Evolutionary conservation across 306 rosid genomes (phyloP).

Genomic region (Crataegus laevigata): DNA sequence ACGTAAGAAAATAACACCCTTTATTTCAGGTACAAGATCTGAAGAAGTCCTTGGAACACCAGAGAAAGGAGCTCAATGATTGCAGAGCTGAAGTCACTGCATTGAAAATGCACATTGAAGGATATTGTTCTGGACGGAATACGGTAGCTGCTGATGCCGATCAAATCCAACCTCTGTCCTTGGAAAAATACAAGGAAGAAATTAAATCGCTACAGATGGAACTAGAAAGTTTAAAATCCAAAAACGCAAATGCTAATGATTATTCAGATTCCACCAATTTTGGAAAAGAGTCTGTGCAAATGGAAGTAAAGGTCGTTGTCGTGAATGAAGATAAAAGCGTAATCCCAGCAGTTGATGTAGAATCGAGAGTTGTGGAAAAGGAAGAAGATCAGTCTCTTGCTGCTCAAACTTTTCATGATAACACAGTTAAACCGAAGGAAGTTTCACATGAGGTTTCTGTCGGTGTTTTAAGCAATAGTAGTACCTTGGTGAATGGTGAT

Average conservation of each 20-base stretch:
- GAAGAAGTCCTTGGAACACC: conserved; percentile 71
- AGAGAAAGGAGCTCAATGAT: conserved; percentile 68
- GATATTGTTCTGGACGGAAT: conserved; percentile 44
- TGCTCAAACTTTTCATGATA: conserved; percentile 28
- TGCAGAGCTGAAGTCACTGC: conserved; percentile 86
- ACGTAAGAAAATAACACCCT: conserved; percentile 16
- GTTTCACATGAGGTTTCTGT: conserved; percentile 25
- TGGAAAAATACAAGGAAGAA: conserved; percentile 73
- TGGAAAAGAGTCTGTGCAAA: conserved; percentile 33
- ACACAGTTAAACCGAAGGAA: conserved; percentile 35
- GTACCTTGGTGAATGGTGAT: conserved; percentile 27
- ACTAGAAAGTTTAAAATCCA: conserved; percentile 57
- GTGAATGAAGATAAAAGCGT: conserved; percentile 64
- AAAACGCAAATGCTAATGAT: conserved; percentile 25
- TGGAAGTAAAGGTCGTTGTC: conserved; percentile 60
- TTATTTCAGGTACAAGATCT: conserved; percentile 59
- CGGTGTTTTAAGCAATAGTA: conserved; percentile 26
- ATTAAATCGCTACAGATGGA: conserved; percentile 64
- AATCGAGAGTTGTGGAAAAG: conserved; percentile 23
- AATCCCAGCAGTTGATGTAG: conserved; percentile 32
- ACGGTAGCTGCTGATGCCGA: conserved; percentile 33
- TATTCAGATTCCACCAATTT: conserved; percentile 27
- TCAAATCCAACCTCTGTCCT: conserved; percentile 38
- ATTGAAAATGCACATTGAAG: conserved; percentile 77
- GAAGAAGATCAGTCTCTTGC: conserved; percentile 33